These are phyloP conservation scores for Drechslera avenae DNA, from an alignment of 2,329 filamentous ascomycete species.

Conservation along the genomic window DNA sequence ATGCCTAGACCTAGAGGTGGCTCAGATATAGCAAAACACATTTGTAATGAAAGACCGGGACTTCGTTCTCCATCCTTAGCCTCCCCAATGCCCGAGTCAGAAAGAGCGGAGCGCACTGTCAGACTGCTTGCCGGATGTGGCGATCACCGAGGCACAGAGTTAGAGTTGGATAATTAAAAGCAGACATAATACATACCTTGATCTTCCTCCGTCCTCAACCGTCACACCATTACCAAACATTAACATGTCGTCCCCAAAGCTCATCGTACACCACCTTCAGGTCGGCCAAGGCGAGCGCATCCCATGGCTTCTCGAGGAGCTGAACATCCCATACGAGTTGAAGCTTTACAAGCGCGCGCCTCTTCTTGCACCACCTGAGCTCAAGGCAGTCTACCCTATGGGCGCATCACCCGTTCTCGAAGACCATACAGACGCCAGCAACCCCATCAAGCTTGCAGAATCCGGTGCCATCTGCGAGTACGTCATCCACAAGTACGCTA, in stretches of 20 bases:
- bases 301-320: conserved; percentile 69
- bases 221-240: neutral
- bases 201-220: neutral
- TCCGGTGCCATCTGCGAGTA: conserved; percentile 66
- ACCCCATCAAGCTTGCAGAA: conserved; percentile 62
- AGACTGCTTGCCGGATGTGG: conserved; percentile 8
- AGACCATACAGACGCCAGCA: conserved; percentile 53
- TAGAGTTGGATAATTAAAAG: neutral
- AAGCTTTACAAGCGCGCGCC: conserved; percentile 56
- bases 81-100: conserved; percentile 5
- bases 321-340: conserved; percentile 60
- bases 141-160: conserved; percentile 12
- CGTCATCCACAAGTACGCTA: conserved; percentile 59
- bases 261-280: conserved; percentile 47
- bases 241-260: conserved; percentile 29
- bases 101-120: conserved; percentile 8
- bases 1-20: conserved; percentile 1
- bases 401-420: conserved; percentile 66
- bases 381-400: conserved; percentile 47
- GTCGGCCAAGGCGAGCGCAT: conserved; percentile 67
- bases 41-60: neutral
- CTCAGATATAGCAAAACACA: neutral
- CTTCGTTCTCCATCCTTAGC: neutral
- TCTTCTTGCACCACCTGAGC: conserved; percentile 43
- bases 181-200: neutral